Evolutionary conservation across 768 basidiomycete species (phyloP).

Genomic region (Amanita fuliginea): DNA sequence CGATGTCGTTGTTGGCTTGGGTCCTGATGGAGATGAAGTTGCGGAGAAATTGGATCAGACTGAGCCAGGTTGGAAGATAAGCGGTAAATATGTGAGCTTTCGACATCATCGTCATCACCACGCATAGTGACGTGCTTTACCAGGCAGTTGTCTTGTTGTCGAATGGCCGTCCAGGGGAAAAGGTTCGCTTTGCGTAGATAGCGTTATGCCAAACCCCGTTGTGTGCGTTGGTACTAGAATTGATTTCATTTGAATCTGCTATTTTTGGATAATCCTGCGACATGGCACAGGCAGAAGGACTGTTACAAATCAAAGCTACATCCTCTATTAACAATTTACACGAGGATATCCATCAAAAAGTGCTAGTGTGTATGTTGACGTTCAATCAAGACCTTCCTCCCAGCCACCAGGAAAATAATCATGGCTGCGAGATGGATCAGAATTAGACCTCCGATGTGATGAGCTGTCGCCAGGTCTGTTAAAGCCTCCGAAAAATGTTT

Average conservation of each 20-base stretch:
- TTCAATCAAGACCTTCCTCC: conserved; percentile 31
- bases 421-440: conserved; percentile 17
- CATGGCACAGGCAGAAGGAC: not conserved
- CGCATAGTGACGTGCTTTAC: not conserved
- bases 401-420: conserved; percentile 30
- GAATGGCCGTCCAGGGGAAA: conserved; percentile 82
- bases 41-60: conserved; percentile 75
- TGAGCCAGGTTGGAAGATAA: conserved; percentile 95
- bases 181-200: conserved; percentile 61
- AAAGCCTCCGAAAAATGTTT: conserved; percentile 9
- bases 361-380: not conserved
- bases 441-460: conserved; percentile 23
- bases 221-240: not conserved
- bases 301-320: conserved; percentile 4
- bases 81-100: conserved; percentile 82
- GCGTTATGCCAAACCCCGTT: not conserved
- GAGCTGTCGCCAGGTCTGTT: conserved; percentile 12
- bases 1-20: conserved; percentile 87
- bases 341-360: conserved; percentile 3
- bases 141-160: conserved; percentile 84
- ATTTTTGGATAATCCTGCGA: not conserved
- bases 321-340: conserved; percentile 5
- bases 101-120: not conserved
- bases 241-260: not conserved
- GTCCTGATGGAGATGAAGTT: conserved; percentile 50